Evolutionary conservation across 805 yeast genomes (phyloP), one percentile per base, ranked within the genome.

Genomic region (Kazachstania psychrophila): DNA sequence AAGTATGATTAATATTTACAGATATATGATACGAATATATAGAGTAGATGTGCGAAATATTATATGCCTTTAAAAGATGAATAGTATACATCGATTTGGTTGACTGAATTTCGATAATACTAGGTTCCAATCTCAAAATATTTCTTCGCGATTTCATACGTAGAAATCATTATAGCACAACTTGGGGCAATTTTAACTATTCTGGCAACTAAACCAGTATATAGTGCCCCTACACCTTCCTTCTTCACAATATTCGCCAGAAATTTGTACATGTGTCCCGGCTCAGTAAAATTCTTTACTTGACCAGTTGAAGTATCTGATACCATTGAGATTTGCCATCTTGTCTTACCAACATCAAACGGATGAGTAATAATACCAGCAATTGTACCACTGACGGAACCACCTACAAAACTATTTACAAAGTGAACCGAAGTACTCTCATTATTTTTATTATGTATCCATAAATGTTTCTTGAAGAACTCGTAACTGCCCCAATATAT

Each of bases 81-180:
- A n/a, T n/a, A n/a, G n/a, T n/a, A n/a, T n/a, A n/a, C n/a, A n/a
- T n/a, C n/a, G n/a, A n/a, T n/a, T n/a, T n/a, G n/a, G n/a, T n/a
- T n/a, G n/a, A n/a, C n/a, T n/a, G n/a, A n/a, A n/a, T n/a, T n/a
- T n/a, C n/a, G n/a, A n/a, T n/a, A n/a, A n/a, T n/a, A n/a, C n/a
- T n/a, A n/a, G n/a, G n/a, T n/a, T n/a, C n/a, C n/a, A n/a, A n/a
- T n/a, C n/a, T n/a, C 18, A 20, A 30, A 30, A 13, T 14, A 54
- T 39, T 74, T 73, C 59, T 92, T 92, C 19, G 94, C 82, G 30
- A 88, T 66, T 57, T 92, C 98, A 56, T 92, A 92, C 27, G 92
- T 80, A 10, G 96, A 85, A 31, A 92, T 87, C 98, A 92, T 92
- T 26, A 92, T 89, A 2, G 98, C 98, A 69, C 98, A 92, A 12